phyloP scores from a whole-genome alignment of 768 basidiomycete species.

The Krasilnikovozyma curviuscula region DNA sequence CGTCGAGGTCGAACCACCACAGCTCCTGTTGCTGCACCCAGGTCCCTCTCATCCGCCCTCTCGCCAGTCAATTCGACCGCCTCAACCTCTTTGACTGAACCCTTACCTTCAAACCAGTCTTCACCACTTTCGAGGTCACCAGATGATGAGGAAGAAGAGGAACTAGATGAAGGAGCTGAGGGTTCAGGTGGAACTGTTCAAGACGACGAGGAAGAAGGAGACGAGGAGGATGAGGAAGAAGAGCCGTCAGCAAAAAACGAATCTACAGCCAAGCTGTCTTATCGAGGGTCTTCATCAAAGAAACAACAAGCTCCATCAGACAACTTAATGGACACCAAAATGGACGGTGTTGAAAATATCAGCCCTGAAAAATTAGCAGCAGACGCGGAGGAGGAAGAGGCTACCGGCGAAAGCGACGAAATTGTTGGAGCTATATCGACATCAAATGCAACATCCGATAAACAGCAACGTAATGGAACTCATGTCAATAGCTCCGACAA shows the following conservation, averaged over 20 bases:
- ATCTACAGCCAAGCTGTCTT: not conserved
- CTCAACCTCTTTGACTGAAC: no score
- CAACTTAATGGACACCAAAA: not conserved
- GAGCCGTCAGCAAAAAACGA: slow-evolving; percentile 10
- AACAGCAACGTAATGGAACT: slow-evolving; percentile 4
- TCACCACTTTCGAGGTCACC: no score
- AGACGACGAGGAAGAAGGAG: slow-evolving; percentile 9
- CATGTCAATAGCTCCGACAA: not conserved
- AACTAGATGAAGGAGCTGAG: slow-evolving; percentile 8
- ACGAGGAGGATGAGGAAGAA: slow-evolving; percentile 13
- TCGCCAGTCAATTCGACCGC: no score
- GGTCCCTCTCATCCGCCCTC: no score
- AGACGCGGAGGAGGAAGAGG: not conserved
- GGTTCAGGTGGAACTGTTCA: slow-evolving; percentile 11
- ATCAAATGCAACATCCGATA: not conserved
- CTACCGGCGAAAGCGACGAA: not conserved
- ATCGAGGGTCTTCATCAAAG: not conserved
- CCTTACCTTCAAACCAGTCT: no score
- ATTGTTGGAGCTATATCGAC: not conserved
- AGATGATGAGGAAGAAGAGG: no score
- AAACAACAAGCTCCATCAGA: not conserved
- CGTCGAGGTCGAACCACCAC: no score
- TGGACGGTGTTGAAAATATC: slow-evolving; percentile 1
- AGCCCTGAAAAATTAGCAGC: not conserved
- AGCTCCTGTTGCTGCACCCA: no score